Evolutionary conservation across 495 filamentous ascomycete species (phyloP).

Genomic region (Articulospora tetracladia): DNA sequence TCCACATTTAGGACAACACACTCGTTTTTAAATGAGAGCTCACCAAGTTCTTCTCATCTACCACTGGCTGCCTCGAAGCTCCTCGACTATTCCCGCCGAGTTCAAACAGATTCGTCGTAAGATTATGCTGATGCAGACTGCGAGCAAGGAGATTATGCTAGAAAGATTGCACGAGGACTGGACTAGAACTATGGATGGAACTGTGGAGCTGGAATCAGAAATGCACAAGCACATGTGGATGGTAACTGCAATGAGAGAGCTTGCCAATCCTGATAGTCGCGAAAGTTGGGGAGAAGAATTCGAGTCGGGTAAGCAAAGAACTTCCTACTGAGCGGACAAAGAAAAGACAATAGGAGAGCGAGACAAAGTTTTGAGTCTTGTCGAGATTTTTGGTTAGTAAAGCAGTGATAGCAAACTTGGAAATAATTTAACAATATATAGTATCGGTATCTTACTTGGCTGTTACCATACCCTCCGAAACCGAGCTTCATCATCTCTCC

Average conservation of each 20-base stretch:
- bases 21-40: neutral
- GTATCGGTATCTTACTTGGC: slow-evolving; percentile 16
- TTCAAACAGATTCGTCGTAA: slow-evolving; percentile 30
- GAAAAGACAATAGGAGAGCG: neutral
- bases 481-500: slow-evolving; percentile 16
- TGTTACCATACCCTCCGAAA: neutral
- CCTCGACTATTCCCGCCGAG: neutral
- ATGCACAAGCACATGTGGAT: slow-evolving; percentile 19
- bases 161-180: slow-evolving; percentile 36
- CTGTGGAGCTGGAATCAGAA: slow-evolving; percentile 13
- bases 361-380: slow-evolving; percentile 13
- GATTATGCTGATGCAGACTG: slow-evolving; percentile 36
- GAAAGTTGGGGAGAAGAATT: neutral
- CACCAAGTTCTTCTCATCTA: neutral
- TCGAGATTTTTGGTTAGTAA: slow-evolving; percentile 17
- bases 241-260: slow-evolving; percentile 6
- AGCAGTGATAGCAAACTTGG: neutral
- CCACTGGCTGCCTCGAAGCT: neutral
- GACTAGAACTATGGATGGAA: slow-evolving; percentile 31
- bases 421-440: neutral
- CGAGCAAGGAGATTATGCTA: slow-evolving; percentile 36
- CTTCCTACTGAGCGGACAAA: neutral
- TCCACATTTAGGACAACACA: neutral
- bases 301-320: neutral
- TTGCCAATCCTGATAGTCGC: neutral